Base-by-base conservation (phyloP, 2,329 filamentous ascomycete species). In the Myotisia sp. region DNA sequence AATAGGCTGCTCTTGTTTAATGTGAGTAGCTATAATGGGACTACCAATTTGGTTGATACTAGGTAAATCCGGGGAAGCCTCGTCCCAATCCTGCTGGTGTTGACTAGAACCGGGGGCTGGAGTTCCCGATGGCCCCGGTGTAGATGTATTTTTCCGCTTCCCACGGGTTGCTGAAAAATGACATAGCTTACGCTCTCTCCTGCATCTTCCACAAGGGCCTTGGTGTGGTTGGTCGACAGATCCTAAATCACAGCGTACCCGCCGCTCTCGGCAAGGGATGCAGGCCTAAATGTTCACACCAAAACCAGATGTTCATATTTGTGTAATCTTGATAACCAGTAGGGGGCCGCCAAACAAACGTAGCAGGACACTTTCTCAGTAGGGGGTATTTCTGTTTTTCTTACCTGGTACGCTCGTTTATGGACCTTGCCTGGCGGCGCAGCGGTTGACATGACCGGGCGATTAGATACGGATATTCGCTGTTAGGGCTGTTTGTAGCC, bases 321-420 rank as follows among this genome's bases (percentile, higher is more conserved):
- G n/a, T n/a, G n/a, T n/a, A n/a, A n/a, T n/a, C n/a, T n/a, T n/a
- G n/a, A n/a, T n/a, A n/a, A n/a, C n/a, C n/a, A n/a, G n/a, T n/a
- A n/a, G n/a, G n/a, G n/a, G n/a, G n/a, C n/a, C n/a, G n/a, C n/a
- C n/a, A n/a, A n/a, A n/a, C n/a, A n/a, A n/a, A n/a, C n/a, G n/a
- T n/a, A n/a, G n/a, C n/a, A n/a, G n/a, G n/a, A n/a, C n/a, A n/a
- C n/a, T n/a, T n/a, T n/a, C 16, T 23, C 24, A 9, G 22, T 14
- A 20, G 29, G n/a, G 14, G 18, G n/a, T 23, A 27, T 26, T 12
- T 24, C 17, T n/a, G n/a, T n/a, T n/a, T n/a, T n/a, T n/a, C 37
- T 19, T 43, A 45, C 43, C 43, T 45, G 43, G 34, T 45, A 45
- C 24, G 43, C 43, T 34, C 43, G 41, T 30, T 45, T 45, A 30